These are phyloP conservation scores for Aphanomyces cochlioides DNA, from an alignment of 352 stramenopile genomes.

Conservation along the genomic window DNA sequence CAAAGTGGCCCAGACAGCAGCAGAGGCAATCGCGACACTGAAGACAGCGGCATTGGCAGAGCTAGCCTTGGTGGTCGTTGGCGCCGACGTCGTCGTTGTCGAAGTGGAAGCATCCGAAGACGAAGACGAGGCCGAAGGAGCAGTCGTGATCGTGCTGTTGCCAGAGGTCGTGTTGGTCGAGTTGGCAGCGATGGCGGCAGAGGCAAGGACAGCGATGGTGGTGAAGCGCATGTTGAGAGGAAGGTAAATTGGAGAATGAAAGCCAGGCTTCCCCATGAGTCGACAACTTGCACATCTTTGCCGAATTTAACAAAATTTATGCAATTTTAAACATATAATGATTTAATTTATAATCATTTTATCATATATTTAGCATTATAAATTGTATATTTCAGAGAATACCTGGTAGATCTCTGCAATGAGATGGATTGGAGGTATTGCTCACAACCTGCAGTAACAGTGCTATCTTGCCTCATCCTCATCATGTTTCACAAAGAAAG, in stretches of 20 bases:
- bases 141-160: neutral
- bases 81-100: neutral
- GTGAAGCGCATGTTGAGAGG: neutral
- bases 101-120: neutral
- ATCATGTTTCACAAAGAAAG: too few species aligned
- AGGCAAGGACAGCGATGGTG: neutral
- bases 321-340: too few species aligned
- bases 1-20: neutral
- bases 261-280: neutral
- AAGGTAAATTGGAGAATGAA: conserved; percentile 1
- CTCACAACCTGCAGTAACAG: too few species aligned
- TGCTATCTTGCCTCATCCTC: too few species aligned
- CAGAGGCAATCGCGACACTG: neutral
- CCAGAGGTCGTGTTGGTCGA: neutral
- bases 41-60: neutral
- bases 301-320: too few species aligned
- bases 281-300: too few species aligned
- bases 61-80: neutral
- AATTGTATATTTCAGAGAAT: too few species aligned
- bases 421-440: too few species aligned
- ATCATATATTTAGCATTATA: too few species aligned
- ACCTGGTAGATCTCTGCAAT: too few species aligned
- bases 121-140: neutral
- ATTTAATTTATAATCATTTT: too few species aligned
- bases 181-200: neutral